A percentile compares a stretch with the other conserved stretches of the same genome.
phyloP scores from a whole-genome alignment of 257 asterid species.

The Plantago ovata region DNA sequence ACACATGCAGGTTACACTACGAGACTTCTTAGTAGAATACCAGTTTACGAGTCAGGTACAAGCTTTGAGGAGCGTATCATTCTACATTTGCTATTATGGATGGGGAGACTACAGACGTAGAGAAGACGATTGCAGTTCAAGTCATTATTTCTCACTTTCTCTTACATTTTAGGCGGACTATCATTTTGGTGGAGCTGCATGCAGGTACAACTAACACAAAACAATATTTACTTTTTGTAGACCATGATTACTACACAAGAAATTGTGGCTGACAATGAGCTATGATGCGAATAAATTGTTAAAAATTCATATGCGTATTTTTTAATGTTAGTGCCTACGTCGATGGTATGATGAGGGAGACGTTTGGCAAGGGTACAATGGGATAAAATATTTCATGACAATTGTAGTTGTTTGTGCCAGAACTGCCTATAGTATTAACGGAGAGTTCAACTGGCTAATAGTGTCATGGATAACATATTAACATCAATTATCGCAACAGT shows the following conservation, averaged over 20 bases:
- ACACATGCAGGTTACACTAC: constrained; percentile 14
- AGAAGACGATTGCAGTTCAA: constrained; percentile 33
- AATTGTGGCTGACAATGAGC: no score
- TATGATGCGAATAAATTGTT: no score
- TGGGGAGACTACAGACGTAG: constrained; percentile 54
- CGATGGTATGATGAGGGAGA: constrained; percentile 52
- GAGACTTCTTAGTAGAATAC: constrained; percentile 10
- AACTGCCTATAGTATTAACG: constrained; percentile 37
- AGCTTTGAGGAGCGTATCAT: constrained; percentile 53
- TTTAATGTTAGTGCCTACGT: constrained; percentile 40
- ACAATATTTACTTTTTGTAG: no score
- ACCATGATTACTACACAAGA: background rate
- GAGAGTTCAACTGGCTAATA: constrained; percentile 30
- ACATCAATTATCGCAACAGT: constrained; percentile 41
- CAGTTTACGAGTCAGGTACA: constrained; percentile 29
- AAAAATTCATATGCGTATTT: no score
- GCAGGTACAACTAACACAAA: constrained; percentile 38
- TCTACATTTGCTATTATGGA: constrained; percentile 55
- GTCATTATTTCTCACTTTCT: constrained; percentile 37
- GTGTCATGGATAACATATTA: constrained; percentile 35
- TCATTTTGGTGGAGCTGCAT: constrained; percentile 49
- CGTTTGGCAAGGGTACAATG: constrained; percentile 43
- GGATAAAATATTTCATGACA: constrained; percentile 41
- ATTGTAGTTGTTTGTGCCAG: constrained; percentile 47
- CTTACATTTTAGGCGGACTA: constrained; percentile 39